phyloP scores from a whole-genome alignment of 2,329 filamentous ascomycete species.

The Colletotrichum sp. region DNA sequence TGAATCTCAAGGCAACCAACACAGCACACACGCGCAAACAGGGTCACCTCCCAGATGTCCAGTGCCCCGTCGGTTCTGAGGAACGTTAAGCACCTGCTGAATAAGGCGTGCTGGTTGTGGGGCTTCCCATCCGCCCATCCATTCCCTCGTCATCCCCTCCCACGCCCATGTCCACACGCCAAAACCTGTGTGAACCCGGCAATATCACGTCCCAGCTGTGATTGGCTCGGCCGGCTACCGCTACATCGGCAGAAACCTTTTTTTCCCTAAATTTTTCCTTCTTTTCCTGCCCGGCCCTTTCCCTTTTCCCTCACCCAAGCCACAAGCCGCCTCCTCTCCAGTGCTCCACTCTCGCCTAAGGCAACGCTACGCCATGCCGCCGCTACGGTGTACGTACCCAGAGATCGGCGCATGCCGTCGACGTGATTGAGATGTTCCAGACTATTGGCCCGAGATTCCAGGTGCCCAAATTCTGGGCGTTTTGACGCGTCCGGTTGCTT shows the following conservation, averaged over 20 bases:
- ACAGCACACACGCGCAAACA: background rate
- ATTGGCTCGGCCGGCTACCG: conserved; percentile 7
- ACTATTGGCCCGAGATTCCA: conserved; percentile 15
- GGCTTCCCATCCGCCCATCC: background rate
- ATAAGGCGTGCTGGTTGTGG: conserved; percentile 14
- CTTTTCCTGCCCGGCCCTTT: conserved; percentile 29
- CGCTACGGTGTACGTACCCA: background rate
- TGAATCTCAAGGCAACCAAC: background rate
- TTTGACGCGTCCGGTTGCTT: background rate
- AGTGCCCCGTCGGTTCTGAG: background rate
- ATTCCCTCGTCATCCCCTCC: conserved; percentile 10
- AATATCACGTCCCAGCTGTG: background rate
- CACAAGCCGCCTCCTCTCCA: background rate
- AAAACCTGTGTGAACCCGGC: background rate
- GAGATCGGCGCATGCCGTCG: conserved; percentile 12
- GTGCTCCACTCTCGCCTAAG: conserved; percentile 9
- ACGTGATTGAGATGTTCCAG: conserved; percentile 8
- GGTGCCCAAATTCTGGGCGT: background rate
- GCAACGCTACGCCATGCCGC: background rate
- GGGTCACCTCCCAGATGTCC: background rate
- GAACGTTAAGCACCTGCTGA: conserved; percentile 1
- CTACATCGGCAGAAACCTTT: conserved; percentile 19
- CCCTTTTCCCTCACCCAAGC: conserved; percentile 22
- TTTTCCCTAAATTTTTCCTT: background rate
- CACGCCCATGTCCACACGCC: background rate